Conservation (phyloP, 2,329 filamentous ascomycete genomes). For the Colletotrichum sp. region DNA sequence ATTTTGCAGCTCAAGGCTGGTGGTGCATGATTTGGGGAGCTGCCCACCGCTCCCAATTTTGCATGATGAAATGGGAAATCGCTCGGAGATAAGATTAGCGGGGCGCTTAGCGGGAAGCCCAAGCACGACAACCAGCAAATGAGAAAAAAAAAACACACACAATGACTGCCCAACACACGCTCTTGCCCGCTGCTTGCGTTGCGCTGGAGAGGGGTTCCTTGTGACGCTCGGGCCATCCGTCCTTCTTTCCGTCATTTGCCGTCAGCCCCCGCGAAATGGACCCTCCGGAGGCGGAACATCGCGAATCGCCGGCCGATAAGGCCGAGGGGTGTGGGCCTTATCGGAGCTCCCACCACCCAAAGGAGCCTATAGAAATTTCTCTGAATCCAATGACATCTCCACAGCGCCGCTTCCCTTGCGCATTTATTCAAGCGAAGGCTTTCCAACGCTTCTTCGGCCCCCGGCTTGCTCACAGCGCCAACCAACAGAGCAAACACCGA, state of each 20-base stretch:
- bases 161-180: not conserved
- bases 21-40: conserved; percentile 20
- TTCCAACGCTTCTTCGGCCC: not conserved
- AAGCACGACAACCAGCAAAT: not conserved
- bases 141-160: not conserved
- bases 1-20: conserved; percentile 9
- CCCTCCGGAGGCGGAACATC: conserved; percentile 14
- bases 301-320: conserved; percentile 18
- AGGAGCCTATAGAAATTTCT: conserved; percentile 21
- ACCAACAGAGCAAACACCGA: not conserved
- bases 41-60: conserved; percentile 11
- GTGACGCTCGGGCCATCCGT: not conserved
- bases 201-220: not conserved
- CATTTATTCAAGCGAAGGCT: conserved; percentile 12
- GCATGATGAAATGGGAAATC: conserved; percentile 36
- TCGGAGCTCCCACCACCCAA: conserved; percentile 19
- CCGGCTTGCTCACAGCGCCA: not conserved
- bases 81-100: conserved; percentile 23
- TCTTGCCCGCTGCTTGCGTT: not conserved
- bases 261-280: not conserved
- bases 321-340: conserved; percentile 16
- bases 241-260: not conserved
- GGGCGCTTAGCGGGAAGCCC: not conserved
- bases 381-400: conserved; percentile 20
- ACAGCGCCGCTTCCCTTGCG: conserved; percentile 2